Percentiles rank a stretch among this genome's conserved stretches.
phyloP scores from a whole-genome alignment of 768 basidiomycete genomes.

The Tephrocybe sp. region DNA sequence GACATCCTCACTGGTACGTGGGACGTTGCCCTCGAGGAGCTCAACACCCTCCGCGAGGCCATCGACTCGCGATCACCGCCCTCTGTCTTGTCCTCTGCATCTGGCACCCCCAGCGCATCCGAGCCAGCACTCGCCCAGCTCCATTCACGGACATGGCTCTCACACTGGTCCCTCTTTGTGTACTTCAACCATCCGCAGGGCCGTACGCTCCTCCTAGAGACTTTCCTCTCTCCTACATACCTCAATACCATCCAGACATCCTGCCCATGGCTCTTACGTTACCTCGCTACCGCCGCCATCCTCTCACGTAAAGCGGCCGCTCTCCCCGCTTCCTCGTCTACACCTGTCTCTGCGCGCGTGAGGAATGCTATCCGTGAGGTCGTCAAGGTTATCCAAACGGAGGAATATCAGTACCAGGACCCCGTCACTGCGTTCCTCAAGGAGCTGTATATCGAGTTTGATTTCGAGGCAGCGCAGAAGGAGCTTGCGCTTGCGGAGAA shows the following conservation, averaged over 20 bases:
- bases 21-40: constrained; percentile 93
- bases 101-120: constrained; percentile 35
- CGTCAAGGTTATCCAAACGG: constrained; percentile 90
- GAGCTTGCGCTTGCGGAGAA: constrained; percentile 74
- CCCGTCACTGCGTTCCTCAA: constrained; percentile 91
- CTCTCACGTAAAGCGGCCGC: constrained; percentile 79
- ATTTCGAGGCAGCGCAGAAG: constrained; percentile 92
- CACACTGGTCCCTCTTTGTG: constrained; percentile 97
- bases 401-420: constrained; percentile 95
- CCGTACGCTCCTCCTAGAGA: constrained; percentile 88
- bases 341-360: constrained; percentile 63
- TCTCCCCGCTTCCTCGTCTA: constrained; percentile 36
- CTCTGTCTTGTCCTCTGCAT: constrained; percentile 39
- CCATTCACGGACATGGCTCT: constrained; percentile 93
- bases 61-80: constrained; percentile 78
- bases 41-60: constrained; percentile 90
- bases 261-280: constrained; percentile 91
- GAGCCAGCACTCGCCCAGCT: constrained; percentile 82
- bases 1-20: constrained; percentile 94
- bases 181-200: constrained; percentile 97
- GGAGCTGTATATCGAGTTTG: constrained; percentile 92
- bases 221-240: constrained; percentile 94
- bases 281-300: constrained; percentile 90
- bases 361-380: constrained; percentile 88
- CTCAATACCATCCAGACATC: constrained; percentile 98